Evolutionary conservation across 2,329 filamentous ascomycete genomes (phyloP), one percentile per base, ranked within the genome.

Genomic region (Hymenoscyphus repandus): DNA sequence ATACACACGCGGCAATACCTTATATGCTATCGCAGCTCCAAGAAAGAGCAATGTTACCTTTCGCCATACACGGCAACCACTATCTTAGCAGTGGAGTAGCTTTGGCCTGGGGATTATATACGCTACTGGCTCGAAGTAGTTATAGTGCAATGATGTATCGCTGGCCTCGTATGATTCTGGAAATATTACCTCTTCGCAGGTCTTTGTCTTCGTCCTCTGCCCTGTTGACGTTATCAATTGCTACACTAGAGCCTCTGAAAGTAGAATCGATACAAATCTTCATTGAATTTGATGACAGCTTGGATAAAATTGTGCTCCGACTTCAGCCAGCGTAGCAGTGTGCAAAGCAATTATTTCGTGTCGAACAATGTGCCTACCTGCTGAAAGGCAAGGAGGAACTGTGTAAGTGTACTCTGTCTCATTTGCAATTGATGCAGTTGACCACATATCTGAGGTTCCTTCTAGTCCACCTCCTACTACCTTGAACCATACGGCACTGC

Each of bases 51-150:
- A n/a, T n/a, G n/a, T n/a, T n/a, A n/a, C n/a, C n/a, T n/a, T n/a
- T n/a, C n/a, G n/a, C n/a, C n/a, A n/a, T n/a, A n/a, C n/a, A n/a
- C n/a, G n/a, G n/a, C n/a, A n/a, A n/a, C 36, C 17, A 41, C 40
- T 27, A 27, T 4, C 22, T 27, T 67, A 78, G 61, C 75, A 78
- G 13, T 62, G 70, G 56, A 78, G 76, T 2, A 78, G 64, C 1
- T 68, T 62, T 33, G 75, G 75, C 0, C 75, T 74, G 0, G 75
- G 74, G 40, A 77, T 69, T 2, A 62, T 71, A 54, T 78, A 78
- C 5, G 65, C 62, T 45, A 62, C 51, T 3, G 71, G 67, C n/a
- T 46, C 45, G 46, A 50, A 50, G 39, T 63, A 61, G 49, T 65
- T 58, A 48, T 64, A 53, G 3, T 54, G 50, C 41, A 66, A 60